Evolutionary conservation across 163 green algal species (phyloP).

Genomic region (Volvox carteri): DNA sequence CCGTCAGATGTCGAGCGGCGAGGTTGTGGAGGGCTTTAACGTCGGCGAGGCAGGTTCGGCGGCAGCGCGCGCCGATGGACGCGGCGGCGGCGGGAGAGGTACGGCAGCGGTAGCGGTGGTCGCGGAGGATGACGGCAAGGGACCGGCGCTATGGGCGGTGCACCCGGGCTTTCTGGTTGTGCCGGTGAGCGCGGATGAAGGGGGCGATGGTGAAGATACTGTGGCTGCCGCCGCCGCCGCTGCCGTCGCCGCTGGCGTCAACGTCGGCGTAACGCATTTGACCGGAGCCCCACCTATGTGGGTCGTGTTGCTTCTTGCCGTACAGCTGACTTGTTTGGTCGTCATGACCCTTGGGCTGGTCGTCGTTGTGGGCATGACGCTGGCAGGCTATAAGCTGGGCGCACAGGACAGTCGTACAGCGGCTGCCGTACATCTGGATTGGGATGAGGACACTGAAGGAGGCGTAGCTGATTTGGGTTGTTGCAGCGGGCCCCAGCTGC

Average conservation of each 20-base stretch:
- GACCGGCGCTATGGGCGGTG: not conserved
- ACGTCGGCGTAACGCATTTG: not conserved
- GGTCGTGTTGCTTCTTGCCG: not conserved
- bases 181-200: not conserved
- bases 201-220: not conserved
- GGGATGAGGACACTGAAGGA: not conserved
- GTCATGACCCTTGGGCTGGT: slow-evolving; percentile 8
- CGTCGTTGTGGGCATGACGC: not conserved
- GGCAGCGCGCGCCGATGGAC: not conserved
- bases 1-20: not conserved
- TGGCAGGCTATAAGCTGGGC: not conserved
- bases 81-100: not conserved
- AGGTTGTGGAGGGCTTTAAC: not conserved
- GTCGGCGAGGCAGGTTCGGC: not conserved
- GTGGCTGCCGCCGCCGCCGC: not conserved
- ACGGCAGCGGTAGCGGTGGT: slow-evolving; percentile 6
- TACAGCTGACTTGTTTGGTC: not conserved
- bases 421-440: not conserved
- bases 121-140: not conserved
- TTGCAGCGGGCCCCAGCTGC: not conserved
- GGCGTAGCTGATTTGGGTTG: not conserved
- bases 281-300: not conserved
- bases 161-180: not conserved
- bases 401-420: not conserved
- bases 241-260: not conserved